phyloP scores from a whole-genome alignment of 1,139 yeast genomes.

The Blastobotrys persicus region DNA sequence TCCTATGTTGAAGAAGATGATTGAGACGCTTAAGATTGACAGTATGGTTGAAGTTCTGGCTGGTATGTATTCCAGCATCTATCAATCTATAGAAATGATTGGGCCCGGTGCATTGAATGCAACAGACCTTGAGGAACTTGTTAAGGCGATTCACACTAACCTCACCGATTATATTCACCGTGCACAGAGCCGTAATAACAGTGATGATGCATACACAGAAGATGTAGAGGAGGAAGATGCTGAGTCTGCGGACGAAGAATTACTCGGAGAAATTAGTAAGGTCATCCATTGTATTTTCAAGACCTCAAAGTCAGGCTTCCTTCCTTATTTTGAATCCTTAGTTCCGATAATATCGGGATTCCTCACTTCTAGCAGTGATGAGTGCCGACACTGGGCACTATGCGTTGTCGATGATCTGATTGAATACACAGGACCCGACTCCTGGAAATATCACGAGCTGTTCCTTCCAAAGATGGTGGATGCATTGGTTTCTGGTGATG shows the following conservation, averaged over 20 bases:
- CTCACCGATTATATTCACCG: conserved; percentile 69
- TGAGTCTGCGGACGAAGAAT: conserved; percentile 86
- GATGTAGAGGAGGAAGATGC: conserved; percentile 71
- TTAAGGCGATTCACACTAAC: conserved; percentile 59
- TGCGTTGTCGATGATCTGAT: conserved; percentile 77
- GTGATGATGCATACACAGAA: conserved; percentile 66
- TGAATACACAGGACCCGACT: conserved; percentile 71
- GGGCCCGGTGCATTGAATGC: conserved; percentile 58
- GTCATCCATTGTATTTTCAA: conserved; percentile 74
- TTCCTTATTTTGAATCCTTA: conserved; percentile 58
- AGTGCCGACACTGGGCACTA: conserved; percentile 73
- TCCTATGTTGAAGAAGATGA: conserved; percentile 63
- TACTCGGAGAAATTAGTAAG: conserved; percentile 80
- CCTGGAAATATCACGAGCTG: conserved; percentile 61
- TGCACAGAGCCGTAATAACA: conserved; percentile 65
- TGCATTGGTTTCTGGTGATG: conserved; percentile 54
- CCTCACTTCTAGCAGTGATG: conserved; percentile 59
- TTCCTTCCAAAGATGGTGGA: conserved; percentile 63
- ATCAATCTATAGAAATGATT: conserved; percentile 63
- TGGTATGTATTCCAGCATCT: conserved; percentile 71
- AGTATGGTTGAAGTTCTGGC: conserved; percentile 83
- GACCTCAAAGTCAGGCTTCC: conserved; percentile 54
- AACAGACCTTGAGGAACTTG: conserved; percentile 57
- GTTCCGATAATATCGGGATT: conserved; percentile 35
- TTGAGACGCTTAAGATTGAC: conserved; percentile 67